A percentile compares a stretch with the other conserved stretches of the same genome.
Conservation (phyloP, 2,329 filamentous ascomycete genomes). For the Elsinoe arachidis region DNA sequence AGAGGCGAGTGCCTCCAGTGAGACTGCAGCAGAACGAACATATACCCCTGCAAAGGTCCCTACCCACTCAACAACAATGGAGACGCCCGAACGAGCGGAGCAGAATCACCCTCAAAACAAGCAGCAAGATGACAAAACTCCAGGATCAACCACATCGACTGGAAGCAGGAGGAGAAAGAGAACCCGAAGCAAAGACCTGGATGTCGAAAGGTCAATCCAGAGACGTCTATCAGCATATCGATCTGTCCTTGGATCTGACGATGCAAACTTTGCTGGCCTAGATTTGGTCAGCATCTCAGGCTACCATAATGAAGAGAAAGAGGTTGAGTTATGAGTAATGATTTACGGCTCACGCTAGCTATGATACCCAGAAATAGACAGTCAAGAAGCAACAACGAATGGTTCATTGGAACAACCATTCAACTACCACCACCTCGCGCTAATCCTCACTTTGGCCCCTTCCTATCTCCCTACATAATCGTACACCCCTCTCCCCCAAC, state of each 20-base stretch:
- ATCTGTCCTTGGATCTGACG: constrained; percentile 19
- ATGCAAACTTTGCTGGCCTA: constrained; percentile 21
- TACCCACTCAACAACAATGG: neutral
- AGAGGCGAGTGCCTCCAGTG: too few species aligned
- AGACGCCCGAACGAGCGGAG: neutral
- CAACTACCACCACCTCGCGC: too few species aligned
- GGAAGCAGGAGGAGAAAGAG: neutral
- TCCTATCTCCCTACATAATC: too few species aligned
- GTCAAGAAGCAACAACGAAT: too few species aligned
- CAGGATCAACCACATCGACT: neutral
- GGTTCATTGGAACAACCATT: too few species aligned
- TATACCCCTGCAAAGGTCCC: neutral
- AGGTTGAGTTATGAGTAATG: constrained; percentile 23
- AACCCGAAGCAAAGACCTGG: neutral
- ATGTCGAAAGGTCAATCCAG: constrained; percentile 9
- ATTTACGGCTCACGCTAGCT: neutral
- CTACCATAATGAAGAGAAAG: constrained; percentile 21
- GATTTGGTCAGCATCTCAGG: constrained; percentile 24
- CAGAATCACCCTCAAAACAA: neutral
- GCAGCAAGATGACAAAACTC: neutral
- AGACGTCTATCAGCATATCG: constrained; percentile 19
- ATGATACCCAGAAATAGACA: neutral
- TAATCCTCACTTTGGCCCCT: too few species aligned
- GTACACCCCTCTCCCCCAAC: too few species aligned
- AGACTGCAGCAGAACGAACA: too few species aligned